Base-by-base conservation (phyloP, 2,329 filamentous ascomycete species). In the Apiospora phragmitis region DNA sequence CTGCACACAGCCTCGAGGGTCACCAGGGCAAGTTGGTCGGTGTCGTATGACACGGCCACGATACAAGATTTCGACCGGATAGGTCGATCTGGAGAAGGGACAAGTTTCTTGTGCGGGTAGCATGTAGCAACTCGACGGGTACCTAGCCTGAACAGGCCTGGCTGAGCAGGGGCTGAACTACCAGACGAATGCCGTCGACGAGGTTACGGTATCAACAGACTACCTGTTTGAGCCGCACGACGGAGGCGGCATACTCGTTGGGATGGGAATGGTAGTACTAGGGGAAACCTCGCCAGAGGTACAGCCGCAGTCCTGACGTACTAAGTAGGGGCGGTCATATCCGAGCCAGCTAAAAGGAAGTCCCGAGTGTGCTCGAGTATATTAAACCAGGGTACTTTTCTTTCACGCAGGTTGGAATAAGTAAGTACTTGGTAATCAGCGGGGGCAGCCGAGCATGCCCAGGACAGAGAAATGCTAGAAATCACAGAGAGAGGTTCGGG, bases 61-160 rank as follows among this genome's bases (percentile, higher is more conserved):
- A 77, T 73, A 76, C 75, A 73, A 75, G 32, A 49, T 72, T 73
- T 47, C 72, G 72, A 49, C 75, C 75, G 78, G 77, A 77, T 77
- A 76, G 65, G 77, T 78, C 76, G 78, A 80, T 78, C 78, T 79
- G 75, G 75, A 79, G 76, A 77, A 76, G 74, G 55, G 65, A 26
- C 72, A 73, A 72, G 75, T 75, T 73, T 74, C 73, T 72, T 71
- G 73, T 69, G 72, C 73, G 70, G 70, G 72, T 71, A 73, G 73
- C 73, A 75, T 72, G 70, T 69, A 70, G 73, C 71, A 69, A 69
- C 72, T 70, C 70, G 73, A 73, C 74, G 75, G 76, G 76, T 74
- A 62, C 55, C 55, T 62, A 62, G 55, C 55, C 55, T 62, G 55
- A 62, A 38, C 5, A 9, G 18, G 74, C 42, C 65, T 72, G 59